Evolutionary conservation across 148 eudicot species (phyloP).

Genomic region (Vaccinium vitisidaea): DNA sequence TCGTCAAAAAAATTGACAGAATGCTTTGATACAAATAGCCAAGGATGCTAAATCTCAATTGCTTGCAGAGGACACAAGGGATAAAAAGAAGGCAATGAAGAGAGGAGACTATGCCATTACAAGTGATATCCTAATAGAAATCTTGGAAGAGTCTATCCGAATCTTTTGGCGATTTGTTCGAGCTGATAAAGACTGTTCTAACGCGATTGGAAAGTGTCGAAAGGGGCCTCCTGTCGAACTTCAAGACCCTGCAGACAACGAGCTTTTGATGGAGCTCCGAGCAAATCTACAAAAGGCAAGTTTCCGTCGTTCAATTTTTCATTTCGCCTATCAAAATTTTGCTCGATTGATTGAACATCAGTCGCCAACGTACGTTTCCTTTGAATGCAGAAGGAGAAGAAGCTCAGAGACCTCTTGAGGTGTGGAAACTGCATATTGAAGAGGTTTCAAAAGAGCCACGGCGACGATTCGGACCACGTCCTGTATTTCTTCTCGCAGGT

Average conservation of each 20-base stretch:
- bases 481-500: conserved; percentile 79
- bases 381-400: conserved; percentile 70
- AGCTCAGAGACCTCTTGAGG: conserved; percentile 57
- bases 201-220: conserved; percentile 22
- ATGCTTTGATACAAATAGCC: not conserved
- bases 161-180: conserved; percentile 74
- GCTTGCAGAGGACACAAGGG: conserved; percentile 61
- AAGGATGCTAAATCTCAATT: not conserved
- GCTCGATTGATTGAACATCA: not conserved
- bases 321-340: not conserved
- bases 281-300: conserved; percentile 62
- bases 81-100: conserved; percentile 47
- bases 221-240: conserved; percentile 36
- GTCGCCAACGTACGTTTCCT: not conserved
- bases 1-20: too few relatives aligned
- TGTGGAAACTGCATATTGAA: conserved; percentile 61
- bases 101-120: conserved; percentile 52
- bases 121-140: conserved; percentile 72
- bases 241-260: conserved; percentile 48
- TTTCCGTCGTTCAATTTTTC: not conserved
- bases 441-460: conserved; percentile 40
- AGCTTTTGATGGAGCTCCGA: conserved; percentile 48
- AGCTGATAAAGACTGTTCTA: conserved; percentile 54
- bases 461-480: conserved; percentile 51
- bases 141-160: conserved; percentile 77